Evolutionary conservation across 2,329 filamentous ascomycete genomes (phyloP).

Genomic region (Zasmidium citrigriseum): DNA sequence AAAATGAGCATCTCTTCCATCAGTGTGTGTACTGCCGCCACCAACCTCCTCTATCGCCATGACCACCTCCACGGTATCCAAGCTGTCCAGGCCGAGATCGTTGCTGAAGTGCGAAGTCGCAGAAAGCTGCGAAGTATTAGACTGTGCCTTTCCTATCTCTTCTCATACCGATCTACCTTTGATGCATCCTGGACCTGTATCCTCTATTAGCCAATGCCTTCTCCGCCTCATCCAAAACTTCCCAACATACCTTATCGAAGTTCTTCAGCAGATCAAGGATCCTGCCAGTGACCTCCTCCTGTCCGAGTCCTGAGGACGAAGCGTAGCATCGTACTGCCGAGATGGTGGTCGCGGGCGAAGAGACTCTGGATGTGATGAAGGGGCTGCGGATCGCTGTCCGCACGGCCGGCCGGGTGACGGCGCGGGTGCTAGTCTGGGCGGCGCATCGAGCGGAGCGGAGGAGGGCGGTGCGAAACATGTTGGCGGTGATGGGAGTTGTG

Average conservation of each 20-base stretch:
- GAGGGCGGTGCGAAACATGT: slow-evolving; percentile 88
- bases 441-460: slow-evolving; percentile 70
- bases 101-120: slow-evolving; percentile 88
- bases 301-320: slow-evolving; percentile 72
- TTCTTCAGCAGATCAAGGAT: slow-evolving; percentile 92
- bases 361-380: slow-evolving; percentile 62
- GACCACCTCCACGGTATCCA: slow-evolving; percentile 98
- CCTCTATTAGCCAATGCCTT: slow-evolving; percentile 25
- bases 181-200: slow-evolving; percentile 62
- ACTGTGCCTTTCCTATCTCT: slow-evolving; percentile 27
- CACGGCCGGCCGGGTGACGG: slow-evolving; percentile 60
- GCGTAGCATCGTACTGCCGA: slow-evolving; percentile 82
- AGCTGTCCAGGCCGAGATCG: slow-evolving; percentile 92
- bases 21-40: slow-evolving; percentile 34
- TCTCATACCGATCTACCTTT: slow-evolving; percentile 50
- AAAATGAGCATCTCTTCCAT: slow-evolving; percentile 50
- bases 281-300: slow-evolving; percentile 84
- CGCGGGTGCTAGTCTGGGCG: slow-evolving; percentile 44
- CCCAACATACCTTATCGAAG: slow-evolving; percentile 82
- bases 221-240: slow-evolving; percentile 13
- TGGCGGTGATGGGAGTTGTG: slow-evolving; percentile 35
- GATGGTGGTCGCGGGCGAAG: slow-evolving; percentile 64
- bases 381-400: slow-evolving; percentile 49
- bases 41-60: slow-evolving; percentile 98
- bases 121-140: slow-evolving; percentile 65